Percentiles rank a stretch among this genome's conserved stretches.
Conservation (phyloP, 805 yeast genomes). For the Kodamaea leandrae region DNA sequence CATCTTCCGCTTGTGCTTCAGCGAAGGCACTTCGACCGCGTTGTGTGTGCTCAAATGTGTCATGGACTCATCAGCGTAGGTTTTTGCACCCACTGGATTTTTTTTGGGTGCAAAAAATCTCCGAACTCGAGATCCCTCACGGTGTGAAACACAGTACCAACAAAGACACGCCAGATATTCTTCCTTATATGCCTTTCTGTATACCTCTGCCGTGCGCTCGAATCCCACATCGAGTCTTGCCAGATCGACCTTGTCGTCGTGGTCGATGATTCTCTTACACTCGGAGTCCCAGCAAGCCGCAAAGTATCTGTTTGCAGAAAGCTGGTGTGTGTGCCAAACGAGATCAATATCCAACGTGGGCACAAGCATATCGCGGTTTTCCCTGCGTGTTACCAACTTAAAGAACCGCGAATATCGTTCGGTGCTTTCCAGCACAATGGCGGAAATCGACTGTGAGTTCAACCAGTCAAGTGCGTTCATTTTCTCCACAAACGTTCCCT, state of each 20-base stretch:
- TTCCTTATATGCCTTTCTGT: conserved; percentile 14
- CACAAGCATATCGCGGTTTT: conserved; percentile 12
- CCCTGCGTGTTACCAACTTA: conserved; percentile 4
- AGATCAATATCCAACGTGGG: conserved; percentile 30
- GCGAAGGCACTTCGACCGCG: background rate
- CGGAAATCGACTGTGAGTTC: conserved; percentile 13
- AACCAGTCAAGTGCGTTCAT: conserved; percentile 21
- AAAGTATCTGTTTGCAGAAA: conserved; percentile 17
- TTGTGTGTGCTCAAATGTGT: conserved; percentile 10
- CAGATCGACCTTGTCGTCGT: conserved; percentile 6
- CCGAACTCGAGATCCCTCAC: conserved; percentile 12
- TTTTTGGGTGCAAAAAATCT: conserved; percentile 8
- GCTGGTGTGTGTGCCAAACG: conserved; percentile 29
- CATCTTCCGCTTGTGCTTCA: background rate
- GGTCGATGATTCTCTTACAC: conserved; percentile 13
- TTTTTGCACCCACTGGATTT: background rate
- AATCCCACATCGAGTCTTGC: conserved; percentile 11
- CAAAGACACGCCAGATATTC: conserved; percentile 26
- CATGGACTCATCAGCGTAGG: conserved; percentile 4
- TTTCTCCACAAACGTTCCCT: conserved; percentile 20
- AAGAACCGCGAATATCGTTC: conserved; percentile 19
- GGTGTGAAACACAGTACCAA: conserved; percentile 14
- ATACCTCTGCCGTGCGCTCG: conserved; percentile 16
- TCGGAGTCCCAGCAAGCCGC: conserved; percentile 14
- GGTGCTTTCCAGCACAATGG: conserved; percentile 14